A percentile compares a stretch with the other conserved stretches of the same genome.
phyloP scores from a whole-genome alignment of 2,329 filamentous ascomycete genomes.

The Penicillium hesseltinei region DNA sequence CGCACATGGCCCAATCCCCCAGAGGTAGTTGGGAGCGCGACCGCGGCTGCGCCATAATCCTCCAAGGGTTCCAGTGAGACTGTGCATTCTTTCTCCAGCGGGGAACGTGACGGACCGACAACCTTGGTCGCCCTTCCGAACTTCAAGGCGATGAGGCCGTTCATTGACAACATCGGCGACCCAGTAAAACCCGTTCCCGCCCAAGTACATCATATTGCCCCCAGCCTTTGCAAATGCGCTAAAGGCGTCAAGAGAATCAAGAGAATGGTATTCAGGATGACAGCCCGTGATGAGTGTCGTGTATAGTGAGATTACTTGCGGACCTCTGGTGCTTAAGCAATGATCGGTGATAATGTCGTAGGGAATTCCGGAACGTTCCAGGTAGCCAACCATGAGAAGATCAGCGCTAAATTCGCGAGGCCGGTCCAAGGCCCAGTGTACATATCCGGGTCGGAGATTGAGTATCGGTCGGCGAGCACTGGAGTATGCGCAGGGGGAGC shows the following conservation, averaged over 20 bases:
- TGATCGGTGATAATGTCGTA: conserved; percentile 43
- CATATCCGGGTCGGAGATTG: conserved; percentile 39
- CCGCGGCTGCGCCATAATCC: conserved; percentile 37
- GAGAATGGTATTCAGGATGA: background rate
- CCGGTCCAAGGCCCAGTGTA: conserved; percentile 36
- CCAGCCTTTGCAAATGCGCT: conserved; percentile 28
- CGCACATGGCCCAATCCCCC: conserved; percentile 32
- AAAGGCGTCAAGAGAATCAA: background rate
- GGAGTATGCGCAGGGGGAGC: conserved; percentile 35
- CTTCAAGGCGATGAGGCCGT: conserved; percentile 34
- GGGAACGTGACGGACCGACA: conserved; percentile 30
- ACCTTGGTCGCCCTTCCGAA: conserved; percentile 36
- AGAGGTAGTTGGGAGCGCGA: conserved; percentile 31
- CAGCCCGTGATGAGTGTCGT: background rate
- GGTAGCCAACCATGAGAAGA: conserved; percentile 35
- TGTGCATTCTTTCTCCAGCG: conserved; percentile 30
- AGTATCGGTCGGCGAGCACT: conserved; percentile 37
- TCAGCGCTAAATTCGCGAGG: conserved; percentile 41
- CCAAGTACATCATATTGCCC: conserved; percentile 40
- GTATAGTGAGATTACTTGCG: background rate
- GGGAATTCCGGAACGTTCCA: conserved; percentile 31
- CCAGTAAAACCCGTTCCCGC: conserved; percentile 42
- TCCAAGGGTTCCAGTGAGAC: conserved; percentile 31
- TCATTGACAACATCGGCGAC: conserved; percentile 21
- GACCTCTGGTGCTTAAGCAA: conserved; percentile 31